Evolutionary conservation across 1,139 yeast genomes (phyloP).

Genomic region (Pneumocystis wakefieldiae): DNA sequence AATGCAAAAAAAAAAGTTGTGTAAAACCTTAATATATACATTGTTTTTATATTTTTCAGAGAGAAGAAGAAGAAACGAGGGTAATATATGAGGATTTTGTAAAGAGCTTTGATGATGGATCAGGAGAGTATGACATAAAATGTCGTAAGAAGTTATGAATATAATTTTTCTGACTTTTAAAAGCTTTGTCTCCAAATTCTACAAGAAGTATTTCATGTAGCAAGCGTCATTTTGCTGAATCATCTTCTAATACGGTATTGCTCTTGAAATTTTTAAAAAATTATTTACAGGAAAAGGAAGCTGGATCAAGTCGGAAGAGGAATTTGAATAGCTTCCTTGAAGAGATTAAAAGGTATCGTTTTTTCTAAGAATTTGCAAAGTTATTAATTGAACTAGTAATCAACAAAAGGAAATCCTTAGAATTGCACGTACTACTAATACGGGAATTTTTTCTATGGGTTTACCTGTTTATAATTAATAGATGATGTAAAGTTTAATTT

Average conservation of each 20-base stretch:
- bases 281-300: not conserved
- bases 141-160: not conserved
- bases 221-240: slow-evolving; percentile 1
- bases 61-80: slow-evolving; percentile 11
- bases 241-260: not conserved
- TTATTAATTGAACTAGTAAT: not conserved
- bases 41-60: not conserved
- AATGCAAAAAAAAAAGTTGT: slow-evolving; percentile 4
- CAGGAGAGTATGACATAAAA: not conserved
- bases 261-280: not conserved
- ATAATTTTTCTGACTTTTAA: not conserved
- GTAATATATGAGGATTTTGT: slow-evolving; percentile 14
- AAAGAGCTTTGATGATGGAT: not conserved
- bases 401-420: not conserved
- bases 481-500: not conserved
- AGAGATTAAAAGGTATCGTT: not conserved
- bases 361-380: not conserved
- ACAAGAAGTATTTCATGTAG: not conserved
- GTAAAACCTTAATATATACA: not conserved
- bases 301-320: not conserved
- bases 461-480: not conserved
- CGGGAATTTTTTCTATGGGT: not conserved
- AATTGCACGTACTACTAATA: not conserved
- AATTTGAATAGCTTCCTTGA: slow-evolving; percentile 1
- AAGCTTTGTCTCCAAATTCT: not conserved